Evolutionary conservation across 1,139 yeast species (phyloP), one percentile per base, ranked within the genome.

Genomic region (Blastobotrys capitulatus): DNA sequence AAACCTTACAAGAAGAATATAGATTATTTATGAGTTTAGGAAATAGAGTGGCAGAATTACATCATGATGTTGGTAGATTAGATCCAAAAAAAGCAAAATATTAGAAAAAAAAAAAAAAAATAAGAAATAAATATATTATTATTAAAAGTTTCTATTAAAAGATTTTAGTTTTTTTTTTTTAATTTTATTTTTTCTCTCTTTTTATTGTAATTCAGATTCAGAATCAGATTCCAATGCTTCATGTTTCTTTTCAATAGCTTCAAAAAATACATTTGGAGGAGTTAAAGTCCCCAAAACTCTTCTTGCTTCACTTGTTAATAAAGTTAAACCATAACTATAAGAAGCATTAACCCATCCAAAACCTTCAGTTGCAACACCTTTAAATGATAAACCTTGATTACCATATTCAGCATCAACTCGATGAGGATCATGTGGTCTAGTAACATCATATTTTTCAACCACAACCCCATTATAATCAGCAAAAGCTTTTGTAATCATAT

Each of bases 361-460:
- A 1, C 98, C 98, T 70, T 94, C 97, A 13, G 87, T 84, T 0
- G 97, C 96, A 34, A 87, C 96, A 39, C 97, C 96, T 66, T 86
- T 84, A 64, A 89, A 87, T 54, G 83, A 95, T 2, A 86, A 77
- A 8, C 98, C 98, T 68, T 92, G 98, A 66, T 92, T 92, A 20
- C 98, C 98, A 67, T 92, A 92, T 66, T 92, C 98, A 0, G 97
- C 97, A 58, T 86, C 88, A 20, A 92, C 97, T 56, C 83, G 79
- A 65, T 92, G 97, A 1, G 97, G 96, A 57, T 84, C 89, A 2
- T 83, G 80, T 6, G 84, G 82, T 54, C 82, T 76, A 1, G 94
- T 85, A 16, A 94, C 97, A 62, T 92, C 89, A 66, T 92, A 94
- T 68, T 92, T 92, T 66, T 92, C 98, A 38, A 89, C 97, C 6